These are phyloP conservation scores for Podochytrium sp. DNA, from an alignment of 192 early-diverging fungal genomes.

Conservation along the genomic window DNA sequence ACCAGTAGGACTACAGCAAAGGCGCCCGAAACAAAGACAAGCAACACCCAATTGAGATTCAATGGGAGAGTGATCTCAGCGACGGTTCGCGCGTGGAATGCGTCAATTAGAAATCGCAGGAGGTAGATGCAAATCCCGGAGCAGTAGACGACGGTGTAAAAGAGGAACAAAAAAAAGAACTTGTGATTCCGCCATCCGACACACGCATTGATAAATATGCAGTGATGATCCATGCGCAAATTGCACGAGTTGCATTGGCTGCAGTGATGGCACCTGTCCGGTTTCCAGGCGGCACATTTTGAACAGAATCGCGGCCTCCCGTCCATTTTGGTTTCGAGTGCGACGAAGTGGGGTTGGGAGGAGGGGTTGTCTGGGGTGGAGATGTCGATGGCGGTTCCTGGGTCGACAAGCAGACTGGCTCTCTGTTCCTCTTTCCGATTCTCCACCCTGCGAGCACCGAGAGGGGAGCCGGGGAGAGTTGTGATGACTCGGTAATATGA, in stretches of 20 bases:
- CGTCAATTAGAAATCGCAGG: background rate
- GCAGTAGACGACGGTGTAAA: constrained; percentile 44
- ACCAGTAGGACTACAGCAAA: constrained; percentile 45
- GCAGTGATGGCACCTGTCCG: constrained; percentile 58
- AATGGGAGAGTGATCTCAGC: constrained; percentile 15
- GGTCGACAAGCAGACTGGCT: background rate
- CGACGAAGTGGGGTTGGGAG: background rate
- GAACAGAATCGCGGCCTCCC: constrained; percentile 48
- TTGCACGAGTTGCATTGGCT: constrained; percentile 44
- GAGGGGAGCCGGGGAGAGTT: constrained; percentile 15
- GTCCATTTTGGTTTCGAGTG: constrained; percentile 49
- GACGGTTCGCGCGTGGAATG: constrained; percentile 5
- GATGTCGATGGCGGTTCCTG: background rate
- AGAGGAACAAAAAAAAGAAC: constrained; percentile 51
- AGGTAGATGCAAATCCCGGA: constrained; percentile 37
- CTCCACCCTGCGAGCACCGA: background rate
- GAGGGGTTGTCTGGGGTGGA: background rate
- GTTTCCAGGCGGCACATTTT: constrained; percentile 52
- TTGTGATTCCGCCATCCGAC: constrained; percentile 53
- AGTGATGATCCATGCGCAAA: constrained; percentile 48
- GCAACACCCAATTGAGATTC: constrained; percentile 36
- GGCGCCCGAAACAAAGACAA: constrained; percentile 42
- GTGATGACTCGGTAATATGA: constrained; percentile 6
- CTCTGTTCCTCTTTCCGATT: background rate
- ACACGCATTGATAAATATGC: constrained; percentile 53